Conservation (phyloP, 2,329 filamentous ascomycete species). For the Aureobasidium sp. region DNA sequence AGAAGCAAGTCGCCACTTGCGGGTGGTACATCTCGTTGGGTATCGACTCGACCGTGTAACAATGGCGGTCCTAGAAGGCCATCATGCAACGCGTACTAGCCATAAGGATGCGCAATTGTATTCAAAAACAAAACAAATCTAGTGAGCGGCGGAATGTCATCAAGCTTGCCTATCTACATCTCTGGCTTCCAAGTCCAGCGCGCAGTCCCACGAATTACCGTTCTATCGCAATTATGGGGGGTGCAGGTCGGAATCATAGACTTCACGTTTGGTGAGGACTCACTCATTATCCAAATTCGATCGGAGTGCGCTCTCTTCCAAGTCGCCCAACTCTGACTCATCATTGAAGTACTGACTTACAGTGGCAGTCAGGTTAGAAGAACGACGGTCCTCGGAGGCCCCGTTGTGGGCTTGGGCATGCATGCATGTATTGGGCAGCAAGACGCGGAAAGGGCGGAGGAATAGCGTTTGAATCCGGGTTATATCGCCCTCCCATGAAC, state of each 20-base stretch:
- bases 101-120: too few species aligned
- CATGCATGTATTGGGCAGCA: conserved; percentile 1
- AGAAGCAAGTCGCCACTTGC: conserved; percentile 1
- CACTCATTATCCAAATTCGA: neutral
- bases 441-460: neutral
- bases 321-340: neutral
- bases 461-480: neutral
- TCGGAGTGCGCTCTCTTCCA: neutral
- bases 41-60: neutral
- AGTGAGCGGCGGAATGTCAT: too few species aligned
- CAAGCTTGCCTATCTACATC: too few species aligned
- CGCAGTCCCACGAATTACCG: too few species aligned
- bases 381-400: neutral
- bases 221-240: too few species aligned
- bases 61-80: neutral
- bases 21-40: neutral
- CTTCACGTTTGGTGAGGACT: too few species aligned
- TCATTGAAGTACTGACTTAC: neutral
- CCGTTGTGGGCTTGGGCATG: neutral
- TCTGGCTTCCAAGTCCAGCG: too few species aligned
- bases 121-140: too few species aligned
- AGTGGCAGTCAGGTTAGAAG: neutral
- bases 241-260: too few species aligned
- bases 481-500: neutral
- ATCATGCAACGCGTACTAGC: too few species aligned